Conservation (phyloP, 345 rosid genomes). For the Aquilaria malaccensis region DNA sequence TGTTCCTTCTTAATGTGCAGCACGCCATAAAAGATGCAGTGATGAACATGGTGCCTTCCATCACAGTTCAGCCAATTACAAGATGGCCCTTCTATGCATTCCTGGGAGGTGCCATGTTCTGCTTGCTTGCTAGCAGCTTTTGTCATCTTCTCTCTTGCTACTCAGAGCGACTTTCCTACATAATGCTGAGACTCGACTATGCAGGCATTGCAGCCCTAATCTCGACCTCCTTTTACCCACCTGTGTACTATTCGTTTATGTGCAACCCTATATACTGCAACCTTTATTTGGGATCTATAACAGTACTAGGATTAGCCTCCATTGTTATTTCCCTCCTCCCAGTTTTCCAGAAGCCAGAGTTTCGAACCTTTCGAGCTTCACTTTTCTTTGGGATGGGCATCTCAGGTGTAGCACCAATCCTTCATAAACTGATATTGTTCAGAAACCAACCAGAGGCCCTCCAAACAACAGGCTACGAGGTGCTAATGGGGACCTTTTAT, state of each 20-base stretch:
- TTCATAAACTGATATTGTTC: conserved; percentile 21
- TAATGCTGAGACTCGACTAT: conserved; percentile 22
- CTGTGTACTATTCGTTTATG: conserved; percentile 24
- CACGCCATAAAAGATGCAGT: conserved; percentile 13
- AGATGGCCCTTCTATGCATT: conserved; percentile 23
- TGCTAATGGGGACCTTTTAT: conserved; percentile 21
- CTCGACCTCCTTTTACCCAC: conserved; percentile 23
- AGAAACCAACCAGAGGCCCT: conserved; percentile 13
- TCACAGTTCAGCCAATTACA: conserved; percentile 15
- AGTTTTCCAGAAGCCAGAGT: conserved; percentile 18
- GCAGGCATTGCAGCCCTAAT: conserved; percentile 26
- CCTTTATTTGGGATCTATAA: conserved; percentile 16
- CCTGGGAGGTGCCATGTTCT: conserved; percentile 27
- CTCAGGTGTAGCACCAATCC: conserved; percentile 17
- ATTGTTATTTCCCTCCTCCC: conserved; percentile 20
- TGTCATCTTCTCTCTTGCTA: conserved; percentile 22
- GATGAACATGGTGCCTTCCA: conserved; percentile 7
- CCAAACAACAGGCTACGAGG: conserved; percentile 17
- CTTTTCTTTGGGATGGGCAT: conserved; percentile 22
- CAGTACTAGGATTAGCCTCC: conserved; percentile 13
- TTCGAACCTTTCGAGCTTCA: conserved; percentile 11
- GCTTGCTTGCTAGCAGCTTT: conserved; percentile 20
- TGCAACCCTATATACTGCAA: conserved; percentile 19
- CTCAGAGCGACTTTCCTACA: conserved; percentile 21
- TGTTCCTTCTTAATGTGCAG: conserved; percentile 3